Conservation (phyloP, 129 eudicot genomes). For the Calendula officinalis region DNA sequence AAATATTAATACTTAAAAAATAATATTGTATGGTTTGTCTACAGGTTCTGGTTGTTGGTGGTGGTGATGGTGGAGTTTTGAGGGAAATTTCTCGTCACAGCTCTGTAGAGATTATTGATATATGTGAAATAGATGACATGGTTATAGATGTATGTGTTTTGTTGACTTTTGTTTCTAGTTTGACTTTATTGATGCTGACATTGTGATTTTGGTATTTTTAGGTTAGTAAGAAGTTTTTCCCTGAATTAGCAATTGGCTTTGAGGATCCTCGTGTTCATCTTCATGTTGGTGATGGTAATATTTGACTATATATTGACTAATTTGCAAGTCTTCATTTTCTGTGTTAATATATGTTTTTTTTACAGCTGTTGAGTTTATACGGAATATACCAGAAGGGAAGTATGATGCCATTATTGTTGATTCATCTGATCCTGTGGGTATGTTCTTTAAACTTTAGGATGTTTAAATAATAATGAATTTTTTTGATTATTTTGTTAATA, state of each 20-base stretch:
- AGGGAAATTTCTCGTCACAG: constrained; percentile 89
- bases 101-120: constrained; percentile 85
- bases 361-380: constrained; percentile 75
- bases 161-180: neutral
- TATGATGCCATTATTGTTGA: constrained; percentile 95
- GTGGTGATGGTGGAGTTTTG: constrained; percentile 99
- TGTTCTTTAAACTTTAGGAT: constrained; percentile 21
- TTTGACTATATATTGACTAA: neutral
- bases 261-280: constrained; percentile 96
- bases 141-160: constrained; percentile 85
- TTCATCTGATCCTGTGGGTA: constrained; percentile 98
- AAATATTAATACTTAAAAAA: neutral
- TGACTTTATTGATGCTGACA: neutral
- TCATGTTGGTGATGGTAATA: constrained; percentile 94
- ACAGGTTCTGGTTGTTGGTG: constrained; percentile 94
- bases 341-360: constrained; percentile 8
- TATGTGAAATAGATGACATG: constrained; percentile 96
- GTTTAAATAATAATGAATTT: no score
- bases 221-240: constrained; percentile 90
- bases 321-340: neutral
- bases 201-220: constrained; percentile 31
- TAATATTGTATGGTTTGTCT: constrained; percentile 13
- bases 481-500: neutral
- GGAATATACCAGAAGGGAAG: constrained; percentile 62
- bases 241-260: constrained; percentile 86